Evolutionary conservation across 2,329 filamentous ascomycete species (phyloP), one percentile per base, ranked within the genome.

Genomic region (Aspergillus sp.): DNA sequence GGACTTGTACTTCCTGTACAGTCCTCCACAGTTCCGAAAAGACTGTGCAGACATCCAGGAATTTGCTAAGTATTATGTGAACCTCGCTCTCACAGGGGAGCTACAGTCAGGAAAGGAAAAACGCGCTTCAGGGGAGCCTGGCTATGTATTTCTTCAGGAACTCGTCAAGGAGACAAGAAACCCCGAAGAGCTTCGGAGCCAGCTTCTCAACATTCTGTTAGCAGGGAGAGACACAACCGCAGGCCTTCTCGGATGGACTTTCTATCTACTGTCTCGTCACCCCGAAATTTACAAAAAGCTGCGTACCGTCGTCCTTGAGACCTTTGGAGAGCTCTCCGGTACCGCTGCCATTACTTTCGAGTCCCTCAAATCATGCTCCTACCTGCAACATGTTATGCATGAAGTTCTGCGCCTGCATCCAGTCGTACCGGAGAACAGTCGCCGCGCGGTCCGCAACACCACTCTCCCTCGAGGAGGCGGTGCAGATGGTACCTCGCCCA

Each of bases 391-490:
- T 51, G 67, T 65, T 47, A 66, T 76, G 63, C 73, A 75, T 52
- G 75, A 76, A 57, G 71, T 71, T 4, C 71, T 82, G 1, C 77
- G 80, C 16, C 66, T 81, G 0, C 77, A 77, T 63, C 77, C 80
- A 0, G 70, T 75, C 0, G 78, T 82, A 4, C 79, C 80, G 0
- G 67, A 76, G 60, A 82, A 82, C 65, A 68, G 70, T 42, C 73
- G 78, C 52, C 59, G 65, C 9, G 75, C 76, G 5, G 57, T 72
- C n/a, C 67, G 64, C 18, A 75, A 78, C 60, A 81, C 80, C 2
- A 77, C 74, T 5, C 65, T 81, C 26, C 78, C 78, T 2, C 61
- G 63, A 4, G 77, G 89, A 60, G 88, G 88, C 61, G 89, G 89
- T 0, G 80, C 83, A 1, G 84, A 89, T 71, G 72, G 79, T 36